Conservation (phyloP, 2,329 filamentous ascomycete genomes). For the Trichoderma brevicompactum region DNA sequence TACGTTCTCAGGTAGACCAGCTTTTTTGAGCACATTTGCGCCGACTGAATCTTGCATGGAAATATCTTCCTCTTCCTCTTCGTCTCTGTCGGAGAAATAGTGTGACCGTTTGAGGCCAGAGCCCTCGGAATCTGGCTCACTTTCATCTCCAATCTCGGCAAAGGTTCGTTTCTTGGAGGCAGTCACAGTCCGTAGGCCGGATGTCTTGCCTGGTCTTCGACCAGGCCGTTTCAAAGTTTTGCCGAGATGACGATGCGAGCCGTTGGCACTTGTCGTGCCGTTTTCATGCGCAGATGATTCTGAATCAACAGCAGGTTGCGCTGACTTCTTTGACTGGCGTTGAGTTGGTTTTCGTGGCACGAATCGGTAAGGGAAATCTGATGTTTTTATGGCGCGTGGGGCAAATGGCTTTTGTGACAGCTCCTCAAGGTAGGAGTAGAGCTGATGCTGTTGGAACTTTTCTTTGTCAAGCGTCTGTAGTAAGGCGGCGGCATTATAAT, state of each 20-base stretch:
- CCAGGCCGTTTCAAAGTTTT: constrained; percentile 40
- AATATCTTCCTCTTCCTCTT: constrained; percentile 46
- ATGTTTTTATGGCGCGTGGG: constrained; percentile 37
- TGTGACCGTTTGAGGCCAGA: constrained; percentile 45
- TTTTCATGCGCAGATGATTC: constrained; percentile 29
- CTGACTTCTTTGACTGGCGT: constrained; percentile 10
- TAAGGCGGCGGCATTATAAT: constrained; percentile 51
- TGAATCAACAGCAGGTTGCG: neutral
- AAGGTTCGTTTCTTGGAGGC: constrained; percentile 52
- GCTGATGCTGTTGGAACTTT: constrained; percentile 41
- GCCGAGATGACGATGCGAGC: constrained; percentile 37
- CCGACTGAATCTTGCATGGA: constrained; percentile 40
- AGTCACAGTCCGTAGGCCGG: constrained; percentile 49
- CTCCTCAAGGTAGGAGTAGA: constrained; percentile 44
- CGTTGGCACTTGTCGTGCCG: constrained; percentile 34
- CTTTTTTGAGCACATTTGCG: constrained; percentile 31
- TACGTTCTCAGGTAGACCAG: constrained; percentile 34
- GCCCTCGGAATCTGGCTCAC: constrained; percentile 45
- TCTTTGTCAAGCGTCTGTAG: constrained; percentile 41
- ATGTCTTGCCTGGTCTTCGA: constrained; percentile 50
- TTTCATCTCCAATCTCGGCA: constrained; percentile 45
- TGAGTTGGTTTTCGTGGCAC: constrained; percentile 34
- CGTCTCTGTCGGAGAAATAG: constrained; percentile 40
- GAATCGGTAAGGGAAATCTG: constrained; percentile 39
- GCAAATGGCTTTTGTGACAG: constrained; percentile 37